Evolutionary conservation across 768 basidiomycete genomes (phyloP).

Genomic region (Mrakia gelida): DNA sequence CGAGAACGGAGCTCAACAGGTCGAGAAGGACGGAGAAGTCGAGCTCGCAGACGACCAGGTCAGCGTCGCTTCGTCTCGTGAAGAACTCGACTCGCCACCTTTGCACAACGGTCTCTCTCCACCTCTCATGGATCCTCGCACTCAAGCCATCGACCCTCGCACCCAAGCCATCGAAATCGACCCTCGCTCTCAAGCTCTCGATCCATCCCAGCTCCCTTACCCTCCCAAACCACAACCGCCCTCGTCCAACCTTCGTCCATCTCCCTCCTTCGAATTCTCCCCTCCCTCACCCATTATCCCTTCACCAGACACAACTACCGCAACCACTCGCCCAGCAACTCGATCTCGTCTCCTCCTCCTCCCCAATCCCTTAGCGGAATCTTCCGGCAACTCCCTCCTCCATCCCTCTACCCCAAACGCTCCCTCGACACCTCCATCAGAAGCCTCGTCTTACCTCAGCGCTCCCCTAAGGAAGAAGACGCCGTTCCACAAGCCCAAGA

Average conservation of each 20-base stretch:
- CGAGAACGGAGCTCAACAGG: neutral
- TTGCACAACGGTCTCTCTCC: neutral
- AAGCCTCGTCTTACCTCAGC: neutral
- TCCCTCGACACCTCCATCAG: neutral
- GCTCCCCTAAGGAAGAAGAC: conserved; percentile 40
- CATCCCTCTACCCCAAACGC: neutral
- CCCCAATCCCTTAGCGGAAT: conserved; percentile 1
- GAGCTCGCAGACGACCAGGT: neutral
- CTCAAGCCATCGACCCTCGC: neutral
- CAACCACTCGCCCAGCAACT: neutral
- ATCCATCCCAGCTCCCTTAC: neutral
- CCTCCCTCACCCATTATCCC: neutral
- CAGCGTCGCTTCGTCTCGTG: conserved; percentile 1
- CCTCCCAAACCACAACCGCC: neutral
- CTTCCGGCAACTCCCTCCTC: conserved; percentile 7
- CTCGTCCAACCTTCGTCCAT: neutral
- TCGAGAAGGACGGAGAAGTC: too few relatives aligned
- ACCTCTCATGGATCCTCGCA: neutral
- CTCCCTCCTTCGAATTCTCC: conserved; percentile 1
- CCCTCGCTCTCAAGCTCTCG: neutral
- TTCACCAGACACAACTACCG: neutral
- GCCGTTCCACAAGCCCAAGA: conserved; percentile 80
- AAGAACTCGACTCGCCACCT: neutral
- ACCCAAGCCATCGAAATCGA: conserved; percentile 1
- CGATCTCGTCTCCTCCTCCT: conserved; percentile 12